A percentile compares a stretch with the other conserved stretches of the same genome.
Conservation (phyloP, 306 rosid genomes). For the Quercus ilex region DNA sequence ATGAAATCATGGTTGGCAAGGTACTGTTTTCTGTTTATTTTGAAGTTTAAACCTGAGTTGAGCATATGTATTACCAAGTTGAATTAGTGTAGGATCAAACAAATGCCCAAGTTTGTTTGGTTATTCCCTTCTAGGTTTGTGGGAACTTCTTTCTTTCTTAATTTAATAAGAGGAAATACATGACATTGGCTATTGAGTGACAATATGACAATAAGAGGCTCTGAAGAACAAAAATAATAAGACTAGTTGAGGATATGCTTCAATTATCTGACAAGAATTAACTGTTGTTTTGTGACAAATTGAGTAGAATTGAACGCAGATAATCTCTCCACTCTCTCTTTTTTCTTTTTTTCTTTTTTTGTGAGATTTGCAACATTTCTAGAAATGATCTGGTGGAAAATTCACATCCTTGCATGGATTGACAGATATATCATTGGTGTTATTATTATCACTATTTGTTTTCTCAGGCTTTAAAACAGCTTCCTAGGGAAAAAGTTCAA, state of each 20-base stretch:
- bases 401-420: background rate
- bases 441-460: background rate
- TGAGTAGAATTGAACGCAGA: no score
- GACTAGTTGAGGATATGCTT: no score
- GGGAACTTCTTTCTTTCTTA: no score
- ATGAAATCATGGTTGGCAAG: slow-evolving; percentile 74
- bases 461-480: slow-evolving; percentile 63
- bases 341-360: no score
- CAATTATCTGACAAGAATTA: no score
- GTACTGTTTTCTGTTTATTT: slow-evolving; percentile 20
- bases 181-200: background rate
- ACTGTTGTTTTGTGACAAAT: no score
- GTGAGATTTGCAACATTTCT: background rate
- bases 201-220: background rate
- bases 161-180: background rate
- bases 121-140: no score
- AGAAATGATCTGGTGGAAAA: background rate
- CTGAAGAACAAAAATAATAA: no score
- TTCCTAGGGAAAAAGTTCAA: slow-evolving; percentile 63
- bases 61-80: background rate
- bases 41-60: background rate
- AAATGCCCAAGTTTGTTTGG: no score
- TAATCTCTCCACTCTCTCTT: no score
- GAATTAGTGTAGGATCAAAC: no score
- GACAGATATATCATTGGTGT: background rate